Base-by-base conservation (phyloP, 2,329 filamentous ascomycete genomes). In the Ascochyta viciae-villosae region DNA sequence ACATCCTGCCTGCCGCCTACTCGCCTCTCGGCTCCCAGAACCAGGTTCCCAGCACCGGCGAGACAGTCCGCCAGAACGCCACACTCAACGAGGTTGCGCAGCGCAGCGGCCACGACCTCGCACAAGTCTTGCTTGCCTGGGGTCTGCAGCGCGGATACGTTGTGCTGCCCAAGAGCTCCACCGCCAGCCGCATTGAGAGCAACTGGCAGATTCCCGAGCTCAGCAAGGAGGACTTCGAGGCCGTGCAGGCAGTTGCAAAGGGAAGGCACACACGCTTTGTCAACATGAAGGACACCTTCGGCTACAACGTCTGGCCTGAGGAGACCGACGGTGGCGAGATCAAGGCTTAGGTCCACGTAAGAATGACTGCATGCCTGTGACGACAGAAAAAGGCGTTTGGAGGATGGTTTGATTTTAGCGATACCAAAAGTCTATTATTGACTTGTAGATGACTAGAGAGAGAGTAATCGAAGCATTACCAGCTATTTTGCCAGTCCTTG, bases 61-160 rank as follows among this genome's bases (percentile, higher is more conserved):
- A 90, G 80, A 87, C 84, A 66, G 87, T 87, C 15, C 80, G 86
- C 42, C 88, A 88, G 39, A 89, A 96, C 62, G 78, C 84, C 54
- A 84, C 83, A 19, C 79, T 95, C 48, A 85, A 85, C 64, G 82
- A 81, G 22, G 77, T 96, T 48, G 87, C 88, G 1, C 79, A 88
- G 68, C 92, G 91, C 78, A 86, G 95, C 72, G 83, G 82, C 60
- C 91, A 90, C 79, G 85, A 87, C 9, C 87, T 90, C 57, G 89
- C 90, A 1, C 92, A 96, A 80, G 80, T 96, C n/a, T 74, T 96
- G 71, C 78, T 96, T 46, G 84, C 92, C 52, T 96, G 92, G 85
- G 90, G 89, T 61, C 75, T 96, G 75, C 89, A 95, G 78, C 91
- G 91, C 77, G 89, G 74, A n/a, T 76, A 73, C 50, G 73, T 68